Conservation (phyloP, 2,329 filamentous ascomycete genomes). For the Trichophyton rubrum region DNA sequence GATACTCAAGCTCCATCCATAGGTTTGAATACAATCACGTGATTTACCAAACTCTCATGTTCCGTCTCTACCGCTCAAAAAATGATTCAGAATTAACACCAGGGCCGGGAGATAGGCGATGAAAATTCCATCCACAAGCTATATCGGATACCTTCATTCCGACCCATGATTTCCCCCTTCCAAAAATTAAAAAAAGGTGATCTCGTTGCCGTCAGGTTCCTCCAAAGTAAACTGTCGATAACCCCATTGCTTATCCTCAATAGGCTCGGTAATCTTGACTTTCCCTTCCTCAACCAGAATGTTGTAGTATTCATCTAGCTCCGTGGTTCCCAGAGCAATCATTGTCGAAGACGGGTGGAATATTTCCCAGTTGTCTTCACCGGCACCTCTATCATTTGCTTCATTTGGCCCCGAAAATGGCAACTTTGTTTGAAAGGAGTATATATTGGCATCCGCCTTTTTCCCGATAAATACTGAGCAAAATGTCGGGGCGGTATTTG, state of each 20-base stretch:
- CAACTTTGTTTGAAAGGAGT: slow-evolving; percentile 11
- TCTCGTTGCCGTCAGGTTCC: slow-evolving; percentile 11
- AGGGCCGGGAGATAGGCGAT: not conserved
- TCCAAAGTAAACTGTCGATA: slow-evolving; percentile 13
- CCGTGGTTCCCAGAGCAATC: slow-evolving; percentile 14
- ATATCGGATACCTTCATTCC: not conserved
- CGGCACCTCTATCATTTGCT: not conserved
- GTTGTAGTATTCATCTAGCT: slow-evolving; percentile 14
- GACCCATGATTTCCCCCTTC: slow-evolving; percentile 13
- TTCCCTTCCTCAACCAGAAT: slow-evolving; percentile 8
- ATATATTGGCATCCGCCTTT: slow-evolving; percentile 16
- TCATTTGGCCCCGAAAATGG: not conserved
- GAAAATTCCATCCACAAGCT: not conserved
- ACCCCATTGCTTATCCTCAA: slow-evolving; percentile 12
- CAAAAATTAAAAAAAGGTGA: slow-evolving; percentile 14
- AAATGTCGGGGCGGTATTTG: slow-evolving; percentile 11
- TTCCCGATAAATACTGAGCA: slow-evolving; percentile 15
- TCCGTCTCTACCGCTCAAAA: no score
- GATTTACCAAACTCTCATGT: no score
- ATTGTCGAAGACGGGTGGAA: slow-evolving; percentile 12
- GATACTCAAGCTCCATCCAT: no score
- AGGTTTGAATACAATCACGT: not conserved
- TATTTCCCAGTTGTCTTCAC: not conserved
- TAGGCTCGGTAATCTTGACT: slow-evolving; percentile 10
- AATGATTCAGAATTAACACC: no score